phyloP scores from a whole-genome alignment of 2,329 filamentous ascomycete genomes.

The Trichoderma lentiforme region DNA sequence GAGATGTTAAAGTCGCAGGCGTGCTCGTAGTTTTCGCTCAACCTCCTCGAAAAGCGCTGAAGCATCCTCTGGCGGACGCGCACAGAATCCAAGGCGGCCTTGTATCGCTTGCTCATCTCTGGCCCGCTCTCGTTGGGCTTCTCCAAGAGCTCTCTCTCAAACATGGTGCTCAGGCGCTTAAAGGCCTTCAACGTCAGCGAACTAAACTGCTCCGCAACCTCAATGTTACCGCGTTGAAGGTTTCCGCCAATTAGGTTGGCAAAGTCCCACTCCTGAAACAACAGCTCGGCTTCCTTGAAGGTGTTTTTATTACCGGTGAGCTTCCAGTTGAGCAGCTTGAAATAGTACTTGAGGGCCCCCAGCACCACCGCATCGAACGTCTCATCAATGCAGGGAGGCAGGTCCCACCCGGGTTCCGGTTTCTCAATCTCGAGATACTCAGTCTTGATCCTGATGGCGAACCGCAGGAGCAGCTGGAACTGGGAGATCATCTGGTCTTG shows the following conservation, averaged over 20 bases:
- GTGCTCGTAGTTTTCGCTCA: constrained; percentile 94
- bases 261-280: constrained; percentile 98
- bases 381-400: constrained; percentile 94
- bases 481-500: constrained; percentile 97
- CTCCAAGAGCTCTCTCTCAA: constrained; percentile 84
- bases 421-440: constrained; percentile 81
- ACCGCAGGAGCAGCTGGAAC: constrained; percentile 87
- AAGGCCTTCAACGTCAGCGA: constrained; percentile 91
- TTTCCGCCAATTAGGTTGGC: constrained; percentile 89
- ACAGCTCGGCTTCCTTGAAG: constrained; percentile 95
- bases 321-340: constrained; percentile 98
- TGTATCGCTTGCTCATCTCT: constrained; percentile 97
- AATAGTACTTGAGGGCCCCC: constrained; percentile 94
- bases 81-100: constrained; percentile 90
- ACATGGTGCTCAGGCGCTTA: constrained; percentile 81
- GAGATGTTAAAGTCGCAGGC: constrained; percentile 91
- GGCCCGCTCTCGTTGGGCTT: constrained; percentile 77
- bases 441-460: constrained; percentile 89
- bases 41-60: constrained; percentile 86
- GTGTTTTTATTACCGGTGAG: constrained; percentile 96
- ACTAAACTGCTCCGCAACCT: constrained; percentile 96
- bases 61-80: constrained; percentile 94
- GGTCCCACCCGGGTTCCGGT: constrained; percentile 88
- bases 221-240: constrained; percentile 89
- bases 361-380: constrained; percentile 90